Evolutionary conservation across 2,329 filamentous ascomycete species (phyloP), one percentile per base, ranked within the genome.

Genomic region (Pseudonectria buxi): DNA sequence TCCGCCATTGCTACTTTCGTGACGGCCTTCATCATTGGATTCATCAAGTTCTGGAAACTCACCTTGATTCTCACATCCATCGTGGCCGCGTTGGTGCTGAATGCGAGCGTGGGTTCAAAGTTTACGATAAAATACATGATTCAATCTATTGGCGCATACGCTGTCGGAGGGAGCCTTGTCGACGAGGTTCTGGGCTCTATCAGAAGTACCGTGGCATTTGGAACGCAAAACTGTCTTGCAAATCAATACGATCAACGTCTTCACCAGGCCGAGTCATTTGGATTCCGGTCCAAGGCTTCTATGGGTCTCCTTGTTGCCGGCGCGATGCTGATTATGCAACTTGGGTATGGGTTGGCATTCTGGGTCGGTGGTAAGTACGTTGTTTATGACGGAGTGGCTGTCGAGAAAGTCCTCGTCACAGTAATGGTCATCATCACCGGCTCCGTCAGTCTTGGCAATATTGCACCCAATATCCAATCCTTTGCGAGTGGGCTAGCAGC

Each of bases 121-220:
- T 81, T 84, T 50, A 78, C 89, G 47, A 69, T 89, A 55, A 83
- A 78, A 53, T 86, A 71, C 59, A 85, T 79, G 59, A 86, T 84
- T 58, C 63, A 74, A 37, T 80, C 82, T 2, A 67, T 90, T 31
- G 65, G 78, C 27, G 75, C 83, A 0, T 90, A 89, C 50, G 85
- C 82, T 14, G 67, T 76, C 28, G 86, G 86, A 42, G 86, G 85
- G 32, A 86, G 81, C 0, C 72, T 94, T 7, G 86, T 83, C 2
- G 86, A 94, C 56, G 87, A 94, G 62, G 86, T 92, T 33, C 72
- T 94, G 49, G 85, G 83, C 56, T 90, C 86, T 1, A 81, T 94
- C 47, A 76, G 87, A 43, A 92, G 89, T 54, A 83, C 86, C 3
- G 79, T 81, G 3, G 87, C 87, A n/a, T 94, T 89, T 50, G 84